Conservation (phyloP, 352 stramenopile genomes). For the Phytophthora sojae region DNA sequence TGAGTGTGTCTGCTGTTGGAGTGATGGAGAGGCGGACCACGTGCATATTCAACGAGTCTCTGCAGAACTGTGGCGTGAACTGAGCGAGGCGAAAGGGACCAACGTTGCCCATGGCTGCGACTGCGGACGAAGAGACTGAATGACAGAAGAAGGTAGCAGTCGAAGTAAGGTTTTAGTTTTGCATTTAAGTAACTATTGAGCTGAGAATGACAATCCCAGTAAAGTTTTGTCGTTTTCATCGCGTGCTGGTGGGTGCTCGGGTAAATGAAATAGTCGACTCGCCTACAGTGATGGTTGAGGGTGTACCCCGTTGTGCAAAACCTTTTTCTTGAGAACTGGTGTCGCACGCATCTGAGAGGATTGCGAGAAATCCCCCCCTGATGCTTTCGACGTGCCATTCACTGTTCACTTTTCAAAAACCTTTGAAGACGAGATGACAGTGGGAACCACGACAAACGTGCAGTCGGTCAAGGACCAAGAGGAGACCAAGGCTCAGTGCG, state of each 20-base stretch:
- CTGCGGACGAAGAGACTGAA: background rate
- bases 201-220: background rate
- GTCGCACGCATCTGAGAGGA: background rate
- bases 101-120: background rate
- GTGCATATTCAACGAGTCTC: background rate
- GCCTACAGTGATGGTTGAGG: too few species aligned
- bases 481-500: background rate
- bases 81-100: background rate
- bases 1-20: background rate
- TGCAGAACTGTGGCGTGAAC: background rate
- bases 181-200: background rate
- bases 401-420: slow-evolving; percentile 23
- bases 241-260: too few species aligned
- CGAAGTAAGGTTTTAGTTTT: background rate
- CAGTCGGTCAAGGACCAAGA: slow-evolving; percentile 23
- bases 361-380: background rate
- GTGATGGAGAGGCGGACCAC: background rate
- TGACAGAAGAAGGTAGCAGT: background rate
- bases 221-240: background rate
- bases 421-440: slow-evolving; percentile 9
- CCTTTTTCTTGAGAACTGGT: background rate
- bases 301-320: background rate
- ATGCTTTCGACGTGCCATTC: background rate
- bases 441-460: slow-evolving; percentile 35
- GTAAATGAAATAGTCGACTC: too few species aligned